Evolutionary conservation across 805 yeast species (phyloP).

Genomic region (Yarrowia sp.): DNA sequence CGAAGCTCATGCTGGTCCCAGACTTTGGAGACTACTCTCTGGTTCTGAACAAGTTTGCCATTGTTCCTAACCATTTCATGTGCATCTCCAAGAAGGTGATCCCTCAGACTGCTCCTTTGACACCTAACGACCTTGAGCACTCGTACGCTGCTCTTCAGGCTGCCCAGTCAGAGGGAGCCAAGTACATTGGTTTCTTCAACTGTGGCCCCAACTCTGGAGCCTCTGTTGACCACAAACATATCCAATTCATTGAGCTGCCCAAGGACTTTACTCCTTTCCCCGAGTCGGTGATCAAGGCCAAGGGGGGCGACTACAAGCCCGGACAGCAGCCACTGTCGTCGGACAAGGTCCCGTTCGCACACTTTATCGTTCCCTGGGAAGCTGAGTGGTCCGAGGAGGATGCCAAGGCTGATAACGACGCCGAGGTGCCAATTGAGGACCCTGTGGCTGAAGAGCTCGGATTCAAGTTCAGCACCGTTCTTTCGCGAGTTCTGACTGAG

Average conservation of each 20-base stretch:
- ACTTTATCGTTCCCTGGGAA: slow-evolving; percentile 74
- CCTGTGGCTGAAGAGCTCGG: slow-evolving; percentile 67
- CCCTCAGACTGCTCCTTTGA: slow-evolving; percentile 73
- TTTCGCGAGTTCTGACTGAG: slow-evolving; percentile 74
- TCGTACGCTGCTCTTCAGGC: slow-evolving; percentile 61
- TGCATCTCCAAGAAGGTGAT: slow-evolving; percentile 77
- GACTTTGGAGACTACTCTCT: slow-evolving; percentile 61
- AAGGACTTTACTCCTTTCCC: slow-evolving; percentile 55
- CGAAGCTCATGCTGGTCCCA: slow-evolving; percentile 67
- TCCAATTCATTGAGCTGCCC: slow-evolving; percentile 83
- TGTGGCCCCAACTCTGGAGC: slow-evolving; percentile 91
- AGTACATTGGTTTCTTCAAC: slow-evolving; percentile 85
- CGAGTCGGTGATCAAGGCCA: slow-evolving; percentile 41
- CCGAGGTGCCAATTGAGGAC: slow-evolving; percentile 42
- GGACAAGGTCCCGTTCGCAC: slow-evolving; percentile 75
- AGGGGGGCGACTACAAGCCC: slow-evolving; percentile 43
- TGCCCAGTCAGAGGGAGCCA: slow-evolving; percentile 54
- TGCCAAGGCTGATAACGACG: slow-evolving; percentile 26
- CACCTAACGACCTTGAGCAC: slow-evolving; percentile 71
- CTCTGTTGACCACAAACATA: slow-evolving; percentile 91
- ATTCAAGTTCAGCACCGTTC: slow-evolving; percentile 70
- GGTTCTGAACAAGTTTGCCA: slow-evolving; percentile 86
- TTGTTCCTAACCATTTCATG: slow-evolving; percentile 78
- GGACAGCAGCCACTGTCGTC: slow-evolving; percentile 66
- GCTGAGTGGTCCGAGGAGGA: slow-evolving; percentile 42